These are phyloP conservation scores for Blumeria hordei DNA, from an alignment of 2,329 filamentous ascomycete species.

Conservation along the genomic window DNA sequence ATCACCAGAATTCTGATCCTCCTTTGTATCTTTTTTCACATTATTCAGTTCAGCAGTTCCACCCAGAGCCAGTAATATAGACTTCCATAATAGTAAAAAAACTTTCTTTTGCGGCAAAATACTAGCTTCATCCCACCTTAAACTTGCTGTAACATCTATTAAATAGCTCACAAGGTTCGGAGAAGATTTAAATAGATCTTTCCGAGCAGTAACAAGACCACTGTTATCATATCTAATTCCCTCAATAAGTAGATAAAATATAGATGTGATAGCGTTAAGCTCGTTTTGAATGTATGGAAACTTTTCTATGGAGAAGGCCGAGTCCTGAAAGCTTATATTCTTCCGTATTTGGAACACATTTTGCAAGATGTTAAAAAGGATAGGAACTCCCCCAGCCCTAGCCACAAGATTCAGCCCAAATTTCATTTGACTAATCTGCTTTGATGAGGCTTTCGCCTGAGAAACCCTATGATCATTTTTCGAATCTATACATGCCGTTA, in stretches of 20 bases:
- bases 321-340: conserved; percentile 10
- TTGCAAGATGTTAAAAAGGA: conserved; percentile 13
- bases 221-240: conserved; percentile 26
- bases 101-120: conserved; percentile 41
- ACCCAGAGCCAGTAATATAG: conserved; percentile 65
- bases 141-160: conserved; percentile 39
- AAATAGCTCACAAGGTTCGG: conserved; percentile 50
- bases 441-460: conserved; percentile 24
- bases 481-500: conserved; percentile 26
- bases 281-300: conserved; percentile 25
- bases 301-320: conserved; percentile 13
- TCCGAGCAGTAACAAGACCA: conserved; percentile 17
- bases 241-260: conserved; percentile 36
- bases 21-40: conserved; percentile 47
- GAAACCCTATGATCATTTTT: conserved; percentile 20
- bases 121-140: conserved; percentile 50
- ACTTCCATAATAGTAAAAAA: conserved; percentile 77
- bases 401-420: conserved; percentile 26
- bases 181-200: conserved; percentile 28
- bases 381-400: conserved; percentile 18
- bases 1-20: conserved; percentile 21
- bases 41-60: conserved; percentile 47
- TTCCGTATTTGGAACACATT: conserved; percentile 11
- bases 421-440: conserved; percentile 35
- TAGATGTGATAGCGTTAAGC: conserved; percentile 36